A percentile compares a stretch with the other conserved stretches of the same genome.
Conservation (phyloP, 768 basidiomycete genomes). For the Pleurotus eryngii region DNA sequence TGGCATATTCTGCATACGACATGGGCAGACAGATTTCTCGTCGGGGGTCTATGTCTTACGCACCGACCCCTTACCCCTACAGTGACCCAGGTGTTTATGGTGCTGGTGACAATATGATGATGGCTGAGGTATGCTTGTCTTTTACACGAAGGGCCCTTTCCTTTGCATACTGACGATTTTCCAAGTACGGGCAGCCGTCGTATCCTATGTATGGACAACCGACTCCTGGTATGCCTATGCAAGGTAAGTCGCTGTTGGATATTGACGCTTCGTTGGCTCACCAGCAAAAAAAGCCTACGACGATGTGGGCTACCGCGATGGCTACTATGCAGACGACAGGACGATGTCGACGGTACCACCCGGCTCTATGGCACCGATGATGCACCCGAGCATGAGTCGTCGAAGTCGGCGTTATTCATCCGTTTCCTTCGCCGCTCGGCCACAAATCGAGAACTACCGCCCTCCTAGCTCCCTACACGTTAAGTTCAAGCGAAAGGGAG, state of each 20-base stretch:
- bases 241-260: conserved; percentile 15
- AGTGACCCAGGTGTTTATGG: conserved; percentile 26
- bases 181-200: conserved; percentile 40
- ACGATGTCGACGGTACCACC: conserved; percentile 33
- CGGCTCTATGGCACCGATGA: conserved; percentile 27
- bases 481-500: conserved; percentile 74
- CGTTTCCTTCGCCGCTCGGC: conserved; percentile 41
- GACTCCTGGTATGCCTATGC: conserved; percentile 32
- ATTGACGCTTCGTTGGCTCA: not conserved
- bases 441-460: conserved; percentile 41
- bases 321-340: conserved; percentile 49
- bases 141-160: not conserved
- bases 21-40: conserved; percentile 19
- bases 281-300: conserved; percentile 45
- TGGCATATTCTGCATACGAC: conserved; percentile 42
- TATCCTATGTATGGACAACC: conserved; percentile 47
- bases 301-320: conserved; percentile 43
- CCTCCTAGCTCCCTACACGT: conserved; percentile 49
- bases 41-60: conserved; percentile 9
- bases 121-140: conserved; percentile 34
- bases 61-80: conserved; percentile 12
- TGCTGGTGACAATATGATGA: conserved; percentile 26
- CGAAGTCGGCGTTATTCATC: conserved; percentile 49
- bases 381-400: conserved; percentile 29
- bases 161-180: conserved; percentile 8